phyloP scores from a whole-genome alignment of 2,329 filamentous ascomycete species.

The Polychaeton citri region DNA sequence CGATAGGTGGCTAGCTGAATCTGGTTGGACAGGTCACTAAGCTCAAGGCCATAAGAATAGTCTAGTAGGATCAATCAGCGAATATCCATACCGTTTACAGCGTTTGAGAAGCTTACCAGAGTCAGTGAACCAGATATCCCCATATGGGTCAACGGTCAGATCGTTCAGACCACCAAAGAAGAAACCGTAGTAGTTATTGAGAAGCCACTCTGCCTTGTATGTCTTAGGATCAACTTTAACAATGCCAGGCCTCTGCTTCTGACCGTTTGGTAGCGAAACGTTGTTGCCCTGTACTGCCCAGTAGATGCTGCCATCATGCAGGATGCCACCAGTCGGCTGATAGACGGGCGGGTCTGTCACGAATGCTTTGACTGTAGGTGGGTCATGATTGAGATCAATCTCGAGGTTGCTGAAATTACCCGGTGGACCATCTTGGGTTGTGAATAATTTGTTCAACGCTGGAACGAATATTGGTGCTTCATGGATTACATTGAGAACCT shows the following conservation, averaged over 20 bases:
- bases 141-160: conserved; percentile 27
- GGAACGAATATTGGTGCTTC: conserved; percentile 31
- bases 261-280: conserved; percentile 16
- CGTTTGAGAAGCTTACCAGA: too few species aligned
- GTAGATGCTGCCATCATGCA: conserved; percentile 26
- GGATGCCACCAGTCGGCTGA: conserved; percentile 29
- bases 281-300: conserved; percentile 15
- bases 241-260: conserved; percentile 27
- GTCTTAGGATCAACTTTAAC: conserved; percentile 33
- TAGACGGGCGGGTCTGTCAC: conserved; percentile 31
- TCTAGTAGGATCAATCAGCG: too few species aligned
- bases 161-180: conserved; percentile 34
- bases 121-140: conserved; percentile 39
- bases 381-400: conserved; percentile 30
- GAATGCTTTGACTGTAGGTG: conserved; percentile 25
- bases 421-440: conserved; percentile 24
- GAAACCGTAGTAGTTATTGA: conserved; percentile 36
- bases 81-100: too few species aligned
- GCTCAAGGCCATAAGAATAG: conserved; percentile 24
- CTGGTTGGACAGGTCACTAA: conserved; percentile 24
- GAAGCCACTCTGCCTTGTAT: conserved; percentile 25
- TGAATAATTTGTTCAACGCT: conserved; percentile 26
- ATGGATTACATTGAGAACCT: too few species aligned
- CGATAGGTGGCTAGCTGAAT: conserved; percentile 26
- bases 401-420: conserved; percentile 24